A percentile compares a stretch with the other conserved stretches of the same genome.
Conservation (phyloP, 192 early-diverging fungal genomes). For the Mortierella hygrophila region DNA sequence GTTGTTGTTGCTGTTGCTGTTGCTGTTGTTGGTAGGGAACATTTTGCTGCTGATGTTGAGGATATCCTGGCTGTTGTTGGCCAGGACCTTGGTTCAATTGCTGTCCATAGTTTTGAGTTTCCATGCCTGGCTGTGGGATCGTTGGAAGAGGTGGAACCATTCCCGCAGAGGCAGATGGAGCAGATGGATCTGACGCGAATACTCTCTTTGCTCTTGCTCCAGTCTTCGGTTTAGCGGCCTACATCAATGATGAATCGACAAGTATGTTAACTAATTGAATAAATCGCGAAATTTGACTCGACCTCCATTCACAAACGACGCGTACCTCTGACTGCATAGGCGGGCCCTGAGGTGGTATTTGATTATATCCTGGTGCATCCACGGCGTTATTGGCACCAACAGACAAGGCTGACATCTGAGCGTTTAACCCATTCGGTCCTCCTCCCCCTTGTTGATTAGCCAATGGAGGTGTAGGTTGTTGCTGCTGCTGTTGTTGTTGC, state of each 20-base stretch:
- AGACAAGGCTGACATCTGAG: constrained; percentile 36
- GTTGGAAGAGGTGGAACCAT: constrained; percentile 21
- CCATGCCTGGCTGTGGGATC: constrained; percentile 11
- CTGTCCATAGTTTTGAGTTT: constrained; percentile 27
- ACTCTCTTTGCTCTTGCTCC: constrained; percentile 52
- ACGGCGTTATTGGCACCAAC: constrained; percentile 12
- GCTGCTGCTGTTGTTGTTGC: constrained; percentile 2
- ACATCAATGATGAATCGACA: neutral
- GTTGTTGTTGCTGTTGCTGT: constrained; percentile 18
- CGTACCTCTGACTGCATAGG: constrained; percentile 33
- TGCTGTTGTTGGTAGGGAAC: constrained; percentile 17
- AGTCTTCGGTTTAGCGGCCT: constrained; percentile 29
- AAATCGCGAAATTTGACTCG: neutral
- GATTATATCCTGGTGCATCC: constrained; percentile 11
- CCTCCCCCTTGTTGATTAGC: constrained; percentile 8
- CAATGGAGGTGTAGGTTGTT: constrained; percentile 14
- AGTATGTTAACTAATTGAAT: neutral
- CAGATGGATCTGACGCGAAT: constrained; percentile 36
- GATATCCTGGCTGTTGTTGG: constrained; percentile 10
- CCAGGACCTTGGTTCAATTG: constrained; percentile 3
- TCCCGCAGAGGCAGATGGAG: constrained; percentile 20
- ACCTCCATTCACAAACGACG: neutral
- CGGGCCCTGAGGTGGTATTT: constrained; percentile 15
- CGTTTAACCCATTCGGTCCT: constrained; percentile 16
- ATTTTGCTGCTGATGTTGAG: constrained; percentile 14